Conservation (phyloP, 177 flowering plant genomes). For the Vitis hybrid region DNA sequence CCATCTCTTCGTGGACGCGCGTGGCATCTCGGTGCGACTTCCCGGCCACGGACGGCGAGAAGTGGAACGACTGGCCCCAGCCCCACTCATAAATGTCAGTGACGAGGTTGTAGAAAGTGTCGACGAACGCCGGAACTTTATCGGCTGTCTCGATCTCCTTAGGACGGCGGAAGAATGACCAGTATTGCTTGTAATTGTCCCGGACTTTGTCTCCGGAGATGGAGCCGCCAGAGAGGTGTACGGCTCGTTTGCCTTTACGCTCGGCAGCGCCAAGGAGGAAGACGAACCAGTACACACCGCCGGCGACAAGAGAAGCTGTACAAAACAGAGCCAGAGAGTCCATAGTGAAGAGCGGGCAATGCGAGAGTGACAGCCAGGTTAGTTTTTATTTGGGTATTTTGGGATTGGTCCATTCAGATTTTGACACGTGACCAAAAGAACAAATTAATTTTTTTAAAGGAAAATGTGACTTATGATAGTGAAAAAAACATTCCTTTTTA, state of each 20-base stretch:
- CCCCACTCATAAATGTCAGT: conserved; percentile 99
- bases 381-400: too few species aligned
- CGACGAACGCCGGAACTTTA: conserved; percentile 83
- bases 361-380: too few species aligned
- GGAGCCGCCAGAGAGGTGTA: conserved; percentile 82
- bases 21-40: conserved; percentile 83
- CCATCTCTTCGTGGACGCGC: conserved; percentile 78
- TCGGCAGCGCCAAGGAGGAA: conserved; percentile 88
- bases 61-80: conserved; percentile 96
- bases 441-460: too few species aligned
- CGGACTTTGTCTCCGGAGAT: conserved; percentile 74
- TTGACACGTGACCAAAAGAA: too few species aligned
- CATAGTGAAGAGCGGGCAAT: conserved; percentile 24
- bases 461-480: too few species aligned
- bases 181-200: conserved; percentile 80
- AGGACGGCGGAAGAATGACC: conserved; percentile 90
- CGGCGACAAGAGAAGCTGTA: conserved; percentile 52
- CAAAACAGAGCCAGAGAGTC: conserved; percentile 46
- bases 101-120: conserved; percentile 93
- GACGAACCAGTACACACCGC: conserved; percentile 83
- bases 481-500: too few species aligned
- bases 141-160: conserved; percentile 84
- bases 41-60: conserved; percentile 74
- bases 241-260: conserved; percentile 74
- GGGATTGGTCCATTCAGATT: too few species aligned